These are phyloP conservation scores for Paramecium primaurelia DNA, from an alignment of 73 alveolate genomes.

Conservation along the genomic window DNA sequence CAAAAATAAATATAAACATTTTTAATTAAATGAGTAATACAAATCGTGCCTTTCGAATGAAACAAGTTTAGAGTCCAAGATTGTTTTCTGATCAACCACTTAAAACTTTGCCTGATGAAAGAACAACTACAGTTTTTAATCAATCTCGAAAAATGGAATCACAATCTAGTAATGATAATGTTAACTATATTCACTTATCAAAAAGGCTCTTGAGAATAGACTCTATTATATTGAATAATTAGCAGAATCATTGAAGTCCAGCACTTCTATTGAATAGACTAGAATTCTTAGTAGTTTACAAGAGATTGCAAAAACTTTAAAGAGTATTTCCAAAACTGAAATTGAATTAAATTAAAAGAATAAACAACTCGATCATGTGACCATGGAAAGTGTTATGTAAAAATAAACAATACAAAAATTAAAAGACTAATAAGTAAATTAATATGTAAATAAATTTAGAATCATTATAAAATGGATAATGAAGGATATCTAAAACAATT, in stretches of 20 bases:
- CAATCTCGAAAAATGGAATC: neutral
- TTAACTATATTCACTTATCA: neutral
- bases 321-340: slow-evolving; percentile 8
- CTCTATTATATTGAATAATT: neutral
- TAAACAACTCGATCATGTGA: neutral
- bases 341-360: slow-evolving; percentile 1
- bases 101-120: slow-evolving; percentile 1
- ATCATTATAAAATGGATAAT: neutral
- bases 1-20: neutral
- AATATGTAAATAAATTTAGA: neutral
- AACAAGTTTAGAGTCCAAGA: neutral
- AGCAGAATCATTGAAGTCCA: neutral
- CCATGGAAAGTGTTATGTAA: neutral
- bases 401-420: neutral
- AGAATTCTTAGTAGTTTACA: neutral
- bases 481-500: neutral
- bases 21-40: neutral
- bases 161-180: neutral
- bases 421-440: slow-evolving; percentile 1
- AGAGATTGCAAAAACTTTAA: slow-evolving; percentile 8
- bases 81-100: neutral
- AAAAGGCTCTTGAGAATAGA: neutral
- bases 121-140: neutral
- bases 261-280: neutral
- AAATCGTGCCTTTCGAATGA: neutral